Conservation (phyloP, 371 early-diverging fungal genomes). For the Mucor circinelloides region DNA sequence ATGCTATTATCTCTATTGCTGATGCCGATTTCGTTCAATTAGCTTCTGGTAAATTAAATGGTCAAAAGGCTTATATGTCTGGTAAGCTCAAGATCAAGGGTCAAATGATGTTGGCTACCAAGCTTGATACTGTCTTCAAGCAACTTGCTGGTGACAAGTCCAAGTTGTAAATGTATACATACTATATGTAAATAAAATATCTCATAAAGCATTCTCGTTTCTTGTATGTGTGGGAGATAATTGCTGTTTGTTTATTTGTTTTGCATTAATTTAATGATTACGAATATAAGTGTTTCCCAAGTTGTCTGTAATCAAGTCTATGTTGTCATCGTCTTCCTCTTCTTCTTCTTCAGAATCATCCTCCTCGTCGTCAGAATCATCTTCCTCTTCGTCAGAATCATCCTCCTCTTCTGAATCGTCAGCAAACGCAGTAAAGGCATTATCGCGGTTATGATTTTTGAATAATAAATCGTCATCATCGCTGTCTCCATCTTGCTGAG, state of each 20-base stretch:
- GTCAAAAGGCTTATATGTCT: conserved; percentile 78
- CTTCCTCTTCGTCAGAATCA: conserved; percentile 15
- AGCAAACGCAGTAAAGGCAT: conserved; percentile 41
- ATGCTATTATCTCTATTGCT: conserved; percentile 63
- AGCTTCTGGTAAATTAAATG: conserved; percentile 81
- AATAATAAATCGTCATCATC: conserved; percentile 58
- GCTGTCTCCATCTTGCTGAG: conserved; percentile 24
- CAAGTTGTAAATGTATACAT: conserved; percentile 48
- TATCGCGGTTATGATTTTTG: conserved; percentile 55
- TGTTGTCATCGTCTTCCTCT: neutral
- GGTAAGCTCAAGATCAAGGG: conserved; percentile 90
- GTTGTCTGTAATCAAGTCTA: conserved; percentile 16
- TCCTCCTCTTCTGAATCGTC: conserved; percentile 36
- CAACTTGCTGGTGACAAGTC: conserved; percentile 43
- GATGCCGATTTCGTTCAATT: conserved; percentile 88
- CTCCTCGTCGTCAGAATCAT: neutral
- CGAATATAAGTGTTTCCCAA: conserved; percentile 23
- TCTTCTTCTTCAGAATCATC: neutral
- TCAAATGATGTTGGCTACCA: conserved; percentile 83
- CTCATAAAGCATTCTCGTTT: neutral
- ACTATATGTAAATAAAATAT: neutral
- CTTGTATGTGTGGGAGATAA: neutral
- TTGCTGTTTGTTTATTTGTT: neutral
- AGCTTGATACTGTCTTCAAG: conserved; percentile 73
- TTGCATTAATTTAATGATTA: conserved; percentile 2